These are phyloP conservation scores for Endocarpon pusillum DNA, from an alignment of 495 filamentous ascomycete genomes.

Conservation along the genomic window DNA sequence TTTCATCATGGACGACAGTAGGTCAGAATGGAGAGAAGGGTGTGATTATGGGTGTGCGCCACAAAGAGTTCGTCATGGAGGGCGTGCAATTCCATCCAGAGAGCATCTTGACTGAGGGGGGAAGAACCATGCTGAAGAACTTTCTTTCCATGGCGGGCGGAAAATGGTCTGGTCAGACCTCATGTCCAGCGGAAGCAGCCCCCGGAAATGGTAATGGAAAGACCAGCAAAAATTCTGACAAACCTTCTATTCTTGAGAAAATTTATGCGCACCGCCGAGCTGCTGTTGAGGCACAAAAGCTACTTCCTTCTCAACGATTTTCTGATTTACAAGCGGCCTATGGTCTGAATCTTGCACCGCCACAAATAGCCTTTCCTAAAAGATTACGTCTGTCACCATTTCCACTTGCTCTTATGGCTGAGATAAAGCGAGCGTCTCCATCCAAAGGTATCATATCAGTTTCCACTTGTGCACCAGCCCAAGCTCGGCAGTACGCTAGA, in stretches of 20 bases:
- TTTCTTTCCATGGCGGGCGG: conserved; percentile 76
- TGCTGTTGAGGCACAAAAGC: conserved; percentile 67
- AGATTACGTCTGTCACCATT: conserved; percentile 68
- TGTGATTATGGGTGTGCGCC: conserved; percentile 92
- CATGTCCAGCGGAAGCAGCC: neutral
- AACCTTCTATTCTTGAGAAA: conserved; percentile 70
- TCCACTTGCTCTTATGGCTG: conserved; percentile 74
- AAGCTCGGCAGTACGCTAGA: conserved; percentile 81
- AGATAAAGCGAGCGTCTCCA: conserved; percentile 92
- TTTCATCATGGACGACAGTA: conserved; percentile 60
- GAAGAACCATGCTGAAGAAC: conserved; percentile 77
- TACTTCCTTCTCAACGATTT: conserved; percentile 67
- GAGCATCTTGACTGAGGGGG: conserved; percentile 83
- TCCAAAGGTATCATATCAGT: conserved; percentile 91
- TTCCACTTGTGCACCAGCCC: conserved; percentile 68
- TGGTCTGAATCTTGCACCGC: conserved; percentile 65
- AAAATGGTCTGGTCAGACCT: conserved; percentile 65
- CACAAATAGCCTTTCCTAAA: conserved; percentile 65
- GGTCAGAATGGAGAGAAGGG: conserved; percentile 46
- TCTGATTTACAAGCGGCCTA: conserved; percentile 78
- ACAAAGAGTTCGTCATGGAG: conserved; percentile 78
- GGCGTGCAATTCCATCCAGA: conserved; percentile 97
- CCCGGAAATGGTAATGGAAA: conserved; percentile 5
- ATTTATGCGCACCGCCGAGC: conserved; percentile 76
- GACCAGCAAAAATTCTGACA: conserved; percentile 34